Conservation (phyloP, 805 yeast species). For the Starmera quercuum region DNA sequence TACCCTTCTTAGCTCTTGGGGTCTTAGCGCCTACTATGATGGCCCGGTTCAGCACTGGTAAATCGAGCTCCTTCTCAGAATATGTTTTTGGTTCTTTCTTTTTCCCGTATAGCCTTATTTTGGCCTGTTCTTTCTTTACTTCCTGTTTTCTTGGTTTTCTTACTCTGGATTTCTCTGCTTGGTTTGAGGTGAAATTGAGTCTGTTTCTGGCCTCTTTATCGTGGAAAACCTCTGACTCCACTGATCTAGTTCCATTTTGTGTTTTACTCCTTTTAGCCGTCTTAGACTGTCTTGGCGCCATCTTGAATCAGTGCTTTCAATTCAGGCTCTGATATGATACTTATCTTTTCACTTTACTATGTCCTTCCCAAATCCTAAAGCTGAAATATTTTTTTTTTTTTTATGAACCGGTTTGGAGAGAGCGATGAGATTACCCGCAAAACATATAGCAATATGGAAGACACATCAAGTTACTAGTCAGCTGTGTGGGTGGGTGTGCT, state of each 20-base stretch:
- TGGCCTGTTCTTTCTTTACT: slow-evolving; percentile 60
- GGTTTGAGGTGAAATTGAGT: slow-evolving; percentile 32
- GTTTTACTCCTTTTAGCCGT: slow-evolving; percentile 47
- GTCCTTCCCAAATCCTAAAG: too few relatives aligned
- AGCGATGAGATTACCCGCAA: too few relatives aligned
- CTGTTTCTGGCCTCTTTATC: slow-evolving; percentile 67
- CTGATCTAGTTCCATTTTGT: slow-evolving; percentile 46
- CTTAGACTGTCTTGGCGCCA: slow-evolving; percentile 56
- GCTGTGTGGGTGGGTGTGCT: too few relatives aligned
- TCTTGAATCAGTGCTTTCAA: too few relatives aligned
- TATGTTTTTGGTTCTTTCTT: slow-evolving; percentile 40
- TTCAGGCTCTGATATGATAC: too few relatives aligned
- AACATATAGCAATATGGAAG: too few relatives aligned
- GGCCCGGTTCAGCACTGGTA: slow-evolving; percentile 78
- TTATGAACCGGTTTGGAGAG: too few relatives aligned
- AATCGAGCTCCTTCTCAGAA: slow-evolving; percentile 69
- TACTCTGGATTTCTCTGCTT: slow-evolving; percentile 47
- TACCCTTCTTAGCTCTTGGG: slow-evolving; percentile 79
- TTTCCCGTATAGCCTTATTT: slow-evolving; percentile 58
- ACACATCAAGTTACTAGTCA: too few relatives aligned
- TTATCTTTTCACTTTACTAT: too few relatives aligned
- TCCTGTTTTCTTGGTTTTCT: slow-evolving; percentile 40
- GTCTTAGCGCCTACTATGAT: slow-evolving; percentile 79
- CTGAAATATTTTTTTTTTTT: too few relatives aligned
- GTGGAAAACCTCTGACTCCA: slow-evolving; percentile 57